Base-by-base conservation (phyloP, 495 filamentous ascomycete species). In the Chaetomium tenue region DNA sequence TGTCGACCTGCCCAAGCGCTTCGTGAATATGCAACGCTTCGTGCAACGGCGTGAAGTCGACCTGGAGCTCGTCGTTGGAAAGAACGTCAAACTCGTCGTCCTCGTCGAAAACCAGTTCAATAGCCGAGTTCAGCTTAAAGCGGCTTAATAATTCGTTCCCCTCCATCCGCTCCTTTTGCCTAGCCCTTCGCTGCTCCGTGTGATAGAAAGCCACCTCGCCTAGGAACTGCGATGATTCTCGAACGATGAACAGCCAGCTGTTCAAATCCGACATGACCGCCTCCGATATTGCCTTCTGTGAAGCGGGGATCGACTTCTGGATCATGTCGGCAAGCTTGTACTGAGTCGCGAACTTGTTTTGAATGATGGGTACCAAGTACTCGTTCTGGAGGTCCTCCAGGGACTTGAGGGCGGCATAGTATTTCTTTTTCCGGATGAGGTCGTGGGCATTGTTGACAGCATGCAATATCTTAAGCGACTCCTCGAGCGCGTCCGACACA, bases 161-260 rank as follows among this genome's bases (percentile, higher is more conserved):
- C 63, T 93, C 87, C 37, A 87, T 83, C 22, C 94, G 83, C 63
- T 93, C 87, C 71, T 92, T 90, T 68, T 96, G 91, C 58, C 94
- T 83, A 44, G 83, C 83, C 63, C 93, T 86, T n/a, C 94, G 85
- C 69, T 95, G 82, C 66, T 96, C 88, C 0, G 94, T 98, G 70
- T 96, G 91, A 70, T 92, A 97, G 72, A 99, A 92, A 25, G 94
- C 92, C n/a, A 99, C 89, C 75, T 98, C 93, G 4, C 94, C 94
- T 25, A 99, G 79, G 60, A 93, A 96, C 65, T 96, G 92, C 0
- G 92, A 96, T 40, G 92, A 95, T 74, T 98, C 95, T 63, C 95
- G 87, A 64, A 99, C 96, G 33, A 91, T 87, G 72, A 88, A 98
- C n/a, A 99, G 81, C 94, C 94, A 99, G 2, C 91, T 97, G 74